phyloP scores from a whole-genome alignment of 2,329 filamentous ascomycete species.

The Calonectria leucothoes region DNA sequence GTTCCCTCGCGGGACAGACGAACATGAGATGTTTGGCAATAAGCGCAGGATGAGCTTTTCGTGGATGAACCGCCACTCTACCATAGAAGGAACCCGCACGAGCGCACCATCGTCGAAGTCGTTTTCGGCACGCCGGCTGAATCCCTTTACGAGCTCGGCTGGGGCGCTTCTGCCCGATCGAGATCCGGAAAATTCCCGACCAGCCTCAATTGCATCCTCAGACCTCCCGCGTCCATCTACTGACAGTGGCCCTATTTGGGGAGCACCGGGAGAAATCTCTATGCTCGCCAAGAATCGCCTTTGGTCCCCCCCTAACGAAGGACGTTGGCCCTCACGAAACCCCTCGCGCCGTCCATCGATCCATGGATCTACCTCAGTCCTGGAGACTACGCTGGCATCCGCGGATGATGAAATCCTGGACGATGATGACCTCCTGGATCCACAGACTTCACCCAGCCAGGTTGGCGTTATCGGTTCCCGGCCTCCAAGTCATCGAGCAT shows the following conservation, averaged over 20 bases:
- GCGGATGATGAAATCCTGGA: constrained; percentile 74
- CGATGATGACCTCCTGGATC: constrained; percentile 65
- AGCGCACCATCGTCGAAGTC: constrained; percentile 48
- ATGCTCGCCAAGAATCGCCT: constrained; percentile 66
- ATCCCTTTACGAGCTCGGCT: constrained; percentile 63
- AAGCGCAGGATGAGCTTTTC: constrained; percentile 70
- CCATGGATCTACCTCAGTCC: constrained; percentile 76
- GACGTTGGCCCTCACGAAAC: constrained; percentile 68
- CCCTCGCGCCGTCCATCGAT: constrained; percentile 85
- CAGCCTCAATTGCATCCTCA: constrained; percentile 75
- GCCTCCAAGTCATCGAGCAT: constrained; percentile 59
- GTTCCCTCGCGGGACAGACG: constrained; percentile 73
- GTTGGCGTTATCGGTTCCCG: constrained; percentile 84
- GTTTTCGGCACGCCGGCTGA: constrained; percentile 57
- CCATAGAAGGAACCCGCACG: constrained; percentile 51
- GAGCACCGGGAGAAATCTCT: constrained; percentile 60
- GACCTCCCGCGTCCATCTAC: constrained; percentile 83
- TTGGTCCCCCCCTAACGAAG: constrained; percentile 73
- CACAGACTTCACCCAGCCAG: constrained; percentile 65
- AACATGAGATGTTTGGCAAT: constrained; percentile 62
- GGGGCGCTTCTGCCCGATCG: constrained; percentile 63
- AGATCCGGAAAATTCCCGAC: constrained; percentile 71
- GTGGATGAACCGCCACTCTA: constrained; percentile 69
- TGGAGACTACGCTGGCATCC: constrained; percentile 71
- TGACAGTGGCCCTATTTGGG: constrained; percentile 82